Base-by-base conservation (phyloP, 108 stramenopile species). In the Cyclostephanos invisitatus region DNA sequence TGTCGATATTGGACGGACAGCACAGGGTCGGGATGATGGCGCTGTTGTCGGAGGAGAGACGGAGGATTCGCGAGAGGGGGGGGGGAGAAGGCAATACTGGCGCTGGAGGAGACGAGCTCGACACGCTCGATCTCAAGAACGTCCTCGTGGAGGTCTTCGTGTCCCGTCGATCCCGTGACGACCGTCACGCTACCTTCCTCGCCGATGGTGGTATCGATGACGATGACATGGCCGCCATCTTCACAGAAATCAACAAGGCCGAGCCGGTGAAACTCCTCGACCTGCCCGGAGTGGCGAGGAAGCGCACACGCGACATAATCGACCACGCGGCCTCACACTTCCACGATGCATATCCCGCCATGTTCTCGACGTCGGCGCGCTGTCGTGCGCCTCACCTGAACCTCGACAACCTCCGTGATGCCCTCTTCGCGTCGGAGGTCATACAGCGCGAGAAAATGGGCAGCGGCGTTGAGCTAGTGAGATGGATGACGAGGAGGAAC, bases 301-400 rank as follows among this genome's bases (percentile, higher is more conserved):
- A 77, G 46, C 58, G 58, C 11, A 86, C 90, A 49, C 64, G 84
- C 5, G 79, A 85, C 29, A 77, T 88, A 5, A 90, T 96, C 64
- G 86, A 80, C 68, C 64, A 79, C 18, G 89, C 81, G 0, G 86
- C 88, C 22, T 81, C 82, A 7, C 64, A 65, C 37, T 69, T 94
- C 10, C 62, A 62, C 44, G 69, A 70, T 15, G 42, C 68, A 5
- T 94, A 60, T 60, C 80, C 92, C 8, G 91, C 85, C n/a, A 96
- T 96, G 92, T 96, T 96, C 70, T 88, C 79, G 25, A 64, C 87
- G 2, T 88, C 87, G 53, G 83, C 84, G 65, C 66, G 70, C 22
- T 96, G 95, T 62, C 85, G 91, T 2, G 58, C 77, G n/a, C 95
- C 95, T 5, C 91, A 96, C 80, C 65, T 96, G 73, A 94, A 96